phyloP scores from a whole-genome alignment of 2,329 filamentous ascomycete species.

The Neocatenulostroma microsporum region DNA sequence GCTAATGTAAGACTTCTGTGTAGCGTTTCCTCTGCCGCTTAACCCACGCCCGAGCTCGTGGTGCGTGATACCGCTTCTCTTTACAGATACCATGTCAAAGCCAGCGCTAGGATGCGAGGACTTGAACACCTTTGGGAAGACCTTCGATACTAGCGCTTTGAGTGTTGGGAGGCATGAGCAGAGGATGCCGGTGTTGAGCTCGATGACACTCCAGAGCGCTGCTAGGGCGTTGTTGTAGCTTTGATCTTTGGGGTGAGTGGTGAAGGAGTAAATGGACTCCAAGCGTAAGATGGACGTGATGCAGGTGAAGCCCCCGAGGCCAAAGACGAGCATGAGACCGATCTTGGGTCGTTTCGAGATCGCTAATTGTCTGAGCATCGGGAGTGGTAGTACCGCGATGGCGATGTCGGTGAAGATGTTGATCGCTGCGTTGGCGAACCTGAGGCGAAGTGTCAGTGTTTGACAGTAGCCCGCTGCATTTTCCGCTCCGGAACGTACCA shows the following conservation, averaged over 20 bases:
- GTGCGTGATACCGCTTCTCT: not conserved
- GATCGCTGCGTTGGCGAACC: slow-evolving; percentile 30
- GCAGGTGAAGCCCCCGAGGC: slow-evolving; percentile 28
- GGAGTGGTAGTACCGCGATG: slow-evolving; percentile 29
- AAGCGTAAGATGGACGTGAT: slow-evolving; percentile 28
- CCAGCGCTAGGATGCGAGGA: not conserved
- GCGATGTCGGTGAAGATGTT: slow-evolving; percentile 32
- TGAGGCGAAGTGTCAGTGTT: slow-evolving; percentile 6
- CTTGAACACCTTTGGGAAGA: slow-evolving; percentile 29
- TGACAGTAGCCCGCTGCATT: not conserved
- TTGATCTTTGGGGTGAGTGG: slow-evolving; percentile 17
- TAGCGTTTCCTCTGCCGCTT: not conserved
- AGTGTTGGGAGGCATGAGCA: slow-evolving; percentile 32
- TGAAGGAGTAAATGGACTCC: slow-evolving; percentile 22
- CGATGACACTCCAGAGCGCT: slow-evolving; percentile 30
- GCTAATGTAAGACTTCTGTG: slow-evolving; percentile 3
- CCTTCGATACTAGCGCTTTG: slow-evolving; percentile 30
- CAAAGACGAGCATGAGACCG: slow-evolving; percentile 30
- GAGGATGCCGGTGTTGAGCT: slow-evolving; percentile 31
- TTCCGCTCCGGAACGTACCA: slow-evolving; percentile 27
- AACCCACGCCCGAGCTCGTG: not conserved
- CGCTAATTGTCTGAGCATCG: slow-evolving; percentile 28
- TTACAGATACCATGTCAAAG: not conserved
- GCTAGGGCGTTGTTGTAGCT: slow-evolving; percentile 27
- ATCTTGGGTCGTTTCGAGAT: slow-evolving; percentile 27